Percentiles rank a stretch among this genome's conserved stretches.
Evolutionary conservation across 2,329 filamentous ascomycete species (phyloP).

Genomic region (Paecilomyces variotii): DNA sequence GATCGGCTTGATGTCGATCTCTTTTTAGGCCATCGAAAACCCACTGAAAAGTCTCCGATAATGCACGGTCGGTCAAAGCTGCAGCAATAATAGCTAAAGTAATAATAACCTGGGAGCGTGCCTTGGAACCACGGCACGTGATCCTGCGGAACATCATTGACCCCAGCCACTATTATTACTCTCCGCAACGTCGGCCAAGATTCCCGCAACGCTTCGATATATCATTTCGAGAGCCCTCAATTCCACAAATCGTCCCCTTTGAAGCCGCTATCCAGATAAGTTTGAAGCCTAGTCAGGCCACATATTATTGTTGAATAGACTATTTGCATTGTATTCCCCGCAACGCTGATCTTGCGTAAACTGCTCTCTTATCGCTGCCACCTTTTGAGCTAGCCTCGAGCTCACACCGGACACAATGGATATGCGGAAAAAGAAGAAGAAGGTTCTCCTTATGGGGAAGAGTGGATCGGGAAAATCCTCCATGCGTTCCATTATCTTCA

Average conservation of each 20-base stretch:
- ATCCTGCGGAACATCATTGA: background rate
- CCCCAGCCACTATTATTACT: background rate
- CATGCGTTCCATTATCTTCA: slow-evolving; percentile 98
- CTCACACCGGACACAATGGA: slow-evolving; percentile 25
- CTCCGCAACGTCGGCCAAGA: background rate
- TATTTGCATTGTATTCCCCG: background rate
- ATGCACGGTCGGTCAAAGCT: background rate
- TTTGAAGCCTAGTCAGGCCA: background rate
- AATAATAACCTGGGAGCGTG: background rate
- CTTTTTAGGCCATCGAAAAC: background rate
- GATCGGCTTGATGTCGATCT: background rate
- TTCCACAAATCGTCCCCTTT: background rate
- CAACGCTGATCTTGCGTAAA: background rate
- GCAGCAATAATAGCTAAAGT: background rate
- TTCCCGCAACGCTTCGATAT: background rate
- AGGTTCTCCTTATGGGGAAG: slow-evolving; percentile 87
- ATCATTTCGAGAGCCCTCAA: background rate
- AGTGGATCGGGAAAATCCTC: slow-evolving; percentile 96
- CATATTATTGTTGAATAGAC: background rate
- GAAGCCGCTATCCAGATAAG: background rate
- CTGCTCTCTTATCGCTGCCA: background rate
- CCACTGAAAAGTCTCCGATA: background rate
- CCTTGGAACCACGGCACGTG: background rate
- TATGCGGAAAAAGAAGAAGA: slow-evolving; percentile 64
- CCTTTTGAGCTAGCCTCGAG: background rate